Evolutionary conservation across 495 filamentous ascomycete species (phyloP).

Genomic region (Xeromyces bisporus): DNA sequence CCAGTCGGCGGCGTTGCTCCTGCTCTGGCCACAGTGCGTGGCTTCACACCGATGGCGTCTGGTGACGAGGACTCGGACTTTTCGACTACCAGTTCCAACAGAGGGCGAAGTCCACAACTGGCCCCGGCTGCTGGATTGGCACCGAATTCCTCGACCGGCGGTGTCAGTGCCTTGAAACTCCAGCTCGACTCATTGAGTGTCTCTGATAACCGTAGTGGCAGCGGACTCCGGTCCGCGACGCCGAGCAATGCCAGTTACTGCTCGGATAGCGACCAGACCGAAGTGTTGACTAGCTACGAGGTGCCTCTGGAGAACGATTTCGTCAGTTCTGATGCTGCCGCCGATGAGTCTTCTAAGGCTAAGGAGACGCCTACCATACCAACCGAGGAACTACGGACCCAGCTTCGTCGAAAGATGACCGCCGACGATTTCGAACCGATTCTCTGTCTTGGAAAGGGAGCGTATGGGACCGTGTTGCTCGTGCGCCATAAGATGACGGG

Average conservation of each 20-base stretch:
- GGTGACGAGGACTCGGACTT: conserved; percentile 75
- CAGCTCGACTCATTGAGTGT: conserved; percentile 54
- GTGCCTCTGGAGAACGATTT: conserved; percentile 80
- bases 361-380: too few relatives aligned
- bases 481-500: conserved; percentile 79
- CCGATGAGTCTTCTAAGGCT: conserved; percentile 13
- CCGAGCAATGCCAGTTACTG: conserved; percentile 38
- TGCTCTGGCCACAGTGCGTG: conserved; percentile 57
- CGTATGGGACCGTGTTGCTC: conserved; percentile 82
- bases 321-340: conserved; percentile 49
- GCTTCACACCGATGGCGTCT: conserved; percentile 74
- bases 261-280: conserved; percentile 39
- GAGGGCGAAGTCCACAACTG: conserved; percentile 20
- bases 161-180: conserved; percentile 63
- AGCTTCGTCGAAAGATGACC: conserved; percentile 64
- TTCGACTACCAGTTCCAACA: conserved; percentile 34
- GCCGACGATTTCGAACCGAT: conserved; percentile 78
- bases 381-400: conserved; percentile 24
- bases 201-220: conserved; percentile 22
- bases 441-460: conserved; percentile 93
- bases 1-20: conserved; percentile 30
- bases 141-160: conserved; percentile 36
- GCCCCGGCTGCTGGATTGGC: conserved; percentile 9
- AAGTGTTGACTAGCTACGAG: conserved; percentile 64
- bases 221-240: conserved; percentile 24